Percentiles rank a stretch among this genome's conserved stretches.
Conservation (phyloP, 495 filamentous ascomycete species). For the Podospora didyma region DNA sequence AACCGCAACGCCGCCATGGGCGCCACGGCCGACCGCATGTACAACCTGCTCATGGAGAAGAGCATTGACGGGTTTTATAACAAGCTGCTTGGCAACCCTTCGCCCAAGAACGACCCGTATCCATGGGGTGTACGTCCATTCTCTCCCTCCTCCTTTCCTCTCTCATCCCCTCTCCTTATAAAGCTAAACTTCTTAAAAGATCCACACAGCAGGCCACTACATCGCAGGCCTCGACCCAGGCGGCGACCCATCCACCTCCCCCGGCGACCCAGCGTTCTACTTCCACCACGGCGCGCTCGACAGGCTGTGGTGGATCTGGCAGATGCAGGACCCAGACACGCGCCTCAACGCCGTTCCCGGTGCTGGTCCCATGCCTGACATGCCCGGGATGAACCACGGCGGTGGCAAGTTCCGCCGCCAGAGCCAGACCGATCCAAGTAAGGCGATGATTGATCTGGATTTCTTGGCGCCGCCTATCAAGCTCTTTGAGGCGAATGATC, state of each 20-base stretch:
- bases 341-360: constrained; percentile 26
- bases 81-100: constrained; percentile 3
- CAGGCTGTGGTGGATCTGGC: constrained; percentile 66
- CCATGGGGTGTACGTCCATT: constrained; percentile 1
- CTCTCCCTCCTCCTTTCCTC: not conserved
- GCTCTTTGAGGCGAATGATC: constrained; percentile 32
- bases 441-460: constrained; percentile 24
- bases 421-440: not conserved
- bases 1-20: constrained; percentile 47
- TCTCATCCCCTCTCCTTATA: not conserved
- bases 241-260: constrained; percentile 50
- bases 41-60: constrained; percentile 40
- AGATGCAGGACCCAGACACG: constrained; percentile 47
- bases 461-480: constrained; percentile 30
- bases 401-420: not conserved
- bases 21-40: constrained; percentile 21
- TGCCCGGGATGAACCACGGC: not conserved
- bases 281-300: constrained; percentile 65
- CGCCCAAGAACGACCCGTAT: constrained; percentile 23
- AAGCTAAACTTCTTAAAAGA: constrained; percentile 7
- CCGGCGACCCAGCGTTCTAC: constrained; percentile 66
- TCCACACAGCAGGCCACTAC: constrained; percentile 63
- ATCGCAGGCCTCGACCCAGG: constrained; percentile 56
- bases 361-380: not conserved
- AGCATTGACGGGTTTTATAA: constrained; percentile 52